Evolutionary conservation across 2,329 filamentous ascomycete species (phyloP), one percentile per base, ranked within the genome.

Genomic region (Paramyrothecium sp.): DNA sequence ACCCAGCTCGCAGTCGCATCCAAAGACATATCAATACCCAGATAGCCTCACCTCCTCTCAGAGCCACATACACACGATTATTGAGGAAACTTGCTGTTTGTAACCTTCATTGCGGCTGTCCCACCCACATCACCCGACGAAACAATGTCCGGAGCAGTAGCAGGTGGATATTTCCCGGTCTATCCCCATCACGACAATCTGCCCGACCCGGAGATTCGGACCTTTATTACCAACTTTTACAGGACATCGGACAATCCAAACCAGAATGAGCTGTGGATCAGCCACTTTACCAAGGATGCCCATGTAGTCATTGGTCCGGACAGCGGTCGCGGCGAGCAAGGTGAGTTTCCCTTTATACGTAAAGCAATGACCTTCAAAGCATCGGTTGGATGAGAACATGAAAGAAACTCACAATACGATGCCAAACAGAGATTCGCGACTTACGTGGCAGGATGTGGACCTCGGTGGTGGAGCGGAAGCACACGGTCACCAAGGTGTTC

Each of bases 361-460:
- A 30, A 22, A 51, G 48, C 13, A 41, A 21, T 21, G 48, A 26
- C n/a, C n/a, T n/a, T n/a, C n/a, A n/a, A n/a, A n/a, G n/a, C n/a
- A n/a, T n/a, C n/a, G n/a, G n/a, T 48, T 30, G 7, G n/a, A 52
- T 33, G 21, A 56, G 52, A 38, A 41, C 19, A 44, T 7, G 46
- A 22, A 20, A 22, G 47, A 20, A 48, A 30, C 26, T 30, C 26
- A 30, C 26, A 30, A 30, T 30, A 10, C 26, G 26, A 30, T 10
- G 10, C 4, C 4, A 30, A 4, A 22, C 22, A 81, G 78, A 77
- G 44, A 76, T 81, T 51, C 70, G 70, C 3, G 64, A 65, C 46
- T 60, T 81, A 26, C 72, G 79, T 38, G 60, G 61, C 19, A 65
- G 70, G 22, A 81, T 81, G 78, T 79, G 78, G 77, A 69, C 75